A percentile compares a stretch with the other conserved stretches of the same genome.
These are phyloP conservation scores for Pichia sp. DNA, from an alignment of 1,139 yeast species.

Conservation along the genomic window DNA sequence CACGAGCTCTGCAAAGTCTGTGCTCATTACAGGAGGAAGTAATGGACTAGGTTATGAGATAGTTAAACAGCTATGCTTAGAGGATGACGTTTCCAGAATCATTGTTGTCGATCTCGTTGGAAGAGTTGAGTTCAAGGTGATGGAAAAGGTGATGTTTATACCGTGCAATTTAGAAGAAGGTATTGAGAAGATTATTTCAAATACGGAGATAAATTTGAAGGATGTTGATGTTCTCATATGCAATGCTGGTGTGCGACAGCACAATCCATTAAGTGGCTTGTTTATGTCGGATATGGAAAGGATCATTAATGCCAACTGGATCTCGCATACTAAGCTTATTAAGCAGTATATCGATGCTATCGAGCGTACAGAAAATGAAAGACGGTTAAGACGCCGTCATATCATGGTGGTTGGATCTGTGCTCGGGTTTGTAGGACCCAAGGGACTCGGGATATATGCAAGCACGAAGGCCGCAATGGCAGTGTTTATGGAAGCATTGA, in stretches of 20 bases:
- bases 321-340: conserved; percentile 49
- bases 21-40: conserved; percentile 28
- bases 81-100: conserved; percentile 5
- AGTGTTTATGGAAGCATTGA: conserved; percentile 52
- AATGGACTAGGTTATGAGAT: conserved; percentile 26
- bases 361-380: conserved; percentile 26
- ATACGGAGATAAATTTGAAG: conserved; percentile 19
- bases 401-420: conserved; percentile 63
- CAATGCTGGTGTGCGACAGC: conserved; percentile 68
- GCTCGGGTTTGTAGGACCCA: conserved; percentile 66
- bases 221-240: conserved; percentile 51
- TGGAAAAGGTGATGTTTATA: conserved; percentile 8
- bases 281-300: conserved; percentile 28
- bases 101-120: conserved; percentile 13
- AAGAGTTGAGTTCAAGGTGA: background rate
- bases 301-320: conserved; percentile 47
- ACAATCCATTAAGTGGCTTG: conserved; percentile 35
- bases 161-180: conserved; percentile 15
- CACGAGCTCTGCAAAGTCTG: conserved; percentile 3
- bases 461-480: conserved; percentile 60
- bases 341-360: conserved; percentile 30
- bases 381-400: too few species aligned
- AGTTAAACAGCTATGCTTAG: conserved; percentile 9
- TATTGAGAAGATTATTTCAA: background rate
- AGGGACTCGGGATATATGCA: conserved; percentile 55